Evolutionary conservation across 129 eudicot genomes (phyloP).

Genomic region (Tagetes patula): DNA sequence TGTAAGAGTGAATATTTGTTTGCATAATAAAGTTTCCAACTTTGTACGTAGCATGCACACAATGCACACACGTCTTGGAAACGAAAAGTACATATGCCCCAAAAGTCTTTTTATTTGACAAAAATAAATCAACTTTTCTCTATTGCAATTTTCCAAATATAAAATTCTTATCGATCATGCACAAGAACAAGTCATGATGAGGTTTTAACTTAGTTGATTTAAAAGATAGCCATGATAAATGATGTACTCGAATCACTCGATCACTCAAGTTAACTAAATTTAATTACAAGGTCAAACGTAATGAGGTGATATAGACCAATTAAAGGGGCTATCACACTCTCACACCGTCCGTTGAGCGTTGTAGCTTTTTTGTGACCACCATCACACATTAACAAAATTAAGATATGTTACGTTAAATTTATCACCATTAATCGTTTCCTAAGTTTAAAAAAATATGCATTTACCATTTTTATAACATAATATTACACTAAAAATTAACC

Average conservation of each 20-base stretch:
- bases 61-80: background rate
- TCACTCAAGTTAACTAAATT: too few relatives aligned
- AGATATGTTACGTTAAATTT: too few relatives aligned
- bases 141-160: background rate
- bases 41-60: background rate
- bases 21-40: background rate
- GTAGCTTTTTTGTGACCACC: too few relatives aligned
- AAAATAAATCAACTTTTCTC: background rate
- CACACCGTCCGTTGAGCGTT: too few relatives aligned
- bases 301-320: too few relatives aligned
- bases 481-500: too few relatives aligned
- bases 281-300: too few relatives aligned
- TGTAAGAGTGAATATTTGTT: background rate
- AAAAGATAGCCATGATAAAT: background rate
- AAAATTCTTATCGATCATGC: background rate
- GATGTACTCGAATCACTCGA: background rate
- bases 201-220: background rate
- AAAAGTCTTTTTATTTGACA: slow-evolving; percentile 7
- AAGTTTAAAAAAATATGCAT: too few relatives aligned
- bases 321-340: too few relatives aligned
- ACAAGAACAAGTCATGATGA: background rate
- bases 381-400: too few relatives aligned
- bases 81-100: background rate
- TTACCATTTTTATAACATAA: too few relatives aligned
- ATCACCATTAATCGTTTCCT: too few relatives aligned